Conservation (phyloP, 257 asterid species). For the Thymus quinquecostatus region DNA sequence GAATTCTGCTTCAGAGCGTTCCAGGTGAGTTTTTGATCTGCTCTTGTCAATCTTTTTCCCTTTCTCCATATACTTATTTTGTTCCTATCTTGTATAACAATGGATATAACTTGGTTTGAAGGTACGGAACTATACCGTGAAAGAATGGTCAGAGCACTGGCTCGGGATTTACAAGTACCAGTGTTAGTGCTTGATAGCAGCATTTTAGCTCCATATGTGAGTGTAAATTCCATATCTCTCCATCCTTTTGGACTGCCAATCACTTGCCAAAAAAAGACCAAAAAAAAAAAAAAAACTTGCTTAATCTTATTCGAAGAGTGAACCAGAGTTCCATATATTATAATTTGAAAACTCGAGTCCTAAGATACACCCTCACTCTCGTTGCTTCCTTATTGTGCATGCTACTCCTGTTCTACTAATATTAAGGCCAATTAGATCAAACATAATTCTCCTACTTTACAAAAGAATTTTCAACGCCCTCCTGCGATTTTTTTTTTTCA, state of each 20-base stretch:
- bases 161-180: constrained; percentile 84
- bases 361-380: background rate
- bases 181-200: constrained; percentile 86
- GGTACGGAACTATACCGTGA: constrained; percentile 97
- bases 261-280: background rate
- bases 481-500: constrained; percentile 37
- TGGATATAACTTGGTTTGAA: constrained; percentile 40
- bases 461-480: constrained; percentile 13
- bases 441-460: background rate
- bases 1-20: constrained; percentile 83
- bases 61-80: constrained; percentile 13
- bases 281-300: background rate
- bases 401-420: constrained; percentile 22
- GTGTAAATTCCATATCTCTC: constrained; percentile 34
- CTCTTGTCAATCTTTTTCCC: constrained; percentile 3
- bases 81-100: constrained; percentile 22
- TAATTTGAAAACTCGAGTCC: constrained; percentile 10
- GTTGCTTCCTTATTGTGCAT: background rate
- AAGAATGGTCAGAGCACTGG: constrained; percentile 95
- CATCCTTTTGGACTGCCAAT: constrained; percentile 11
- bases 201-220: constrained; percentile 89
- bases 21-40: constrained; percentile 58
- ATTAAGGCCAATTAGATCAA: constrained; percentile 8
- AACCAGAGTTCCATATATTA: background rate
- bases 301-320: constrained; percentile 11